These are phyloP conservation scores for Coprinopsis marcescibilis DNA, from an alignment of 768 basidiomycete genomes.

Conservation along the genomic window DNA sequence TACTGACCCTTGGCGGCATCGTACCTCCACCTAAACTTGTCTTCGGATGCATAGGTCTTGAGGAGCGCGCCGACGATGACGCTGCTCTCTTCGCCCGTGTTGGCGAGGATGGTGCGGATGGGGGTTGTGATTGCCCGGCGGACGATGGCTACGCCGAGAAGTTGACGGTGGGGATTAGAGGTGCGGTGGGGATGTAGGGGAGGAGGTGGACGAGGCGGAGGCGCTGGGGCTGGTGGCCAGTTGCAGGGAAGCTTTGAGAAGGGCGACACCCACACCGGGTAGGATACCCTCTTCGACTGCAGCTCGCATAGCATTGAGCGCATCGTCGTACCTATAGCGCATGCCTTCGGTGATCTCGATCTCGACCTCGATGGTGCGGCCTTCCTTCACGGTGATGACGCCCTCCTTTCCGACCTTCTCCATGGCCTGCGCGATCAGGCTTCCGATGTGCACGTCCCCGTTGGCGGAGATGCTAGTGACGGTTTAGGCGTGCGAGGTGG, in stretches of 20 bases:
- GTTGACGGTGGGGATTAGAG: conserved; percentile 75
- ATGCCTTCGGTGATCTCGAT: conserved; percentile 99
- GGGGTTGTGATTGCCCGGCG: conserved; percentile 83
- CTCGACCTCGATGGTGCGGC: conserved; percentile 95
- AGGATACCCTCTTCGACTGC: conserved; percentile 99
- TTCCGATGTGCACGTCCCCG: conserved; percentile 82
- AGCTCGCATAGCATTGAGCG: conserved; percentile 95
- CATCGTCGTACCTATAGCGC: conserved; percentile 97
- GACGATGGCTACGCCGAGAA: conserved; percentile 96
- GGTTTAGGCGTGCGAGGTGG: conserved; percentile 81
- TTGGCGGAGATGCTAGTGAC: conserved; percentile 93
- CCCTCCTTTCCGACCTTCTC: conserved; percentile 99
- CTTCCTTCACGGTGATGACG: conserved; percentile 99
- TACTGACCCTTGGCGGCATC: conserved; percentile 91
- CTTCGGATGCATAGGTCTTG: conserved; percentile 42
- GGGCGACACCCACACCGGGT: conserved; percentile 91
- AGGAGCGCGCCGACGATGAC: conserved; percentile 90
- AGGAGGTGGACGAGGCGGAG: conserved; percentile 40
- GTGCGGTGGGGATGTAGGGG: conserved; percentile 51
- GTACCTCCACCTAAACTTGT: conserved; percentile 85
- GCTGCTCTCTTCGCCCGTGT: conserved; percentile 90
- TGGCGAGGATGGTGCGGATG: conserved; percentile 81
- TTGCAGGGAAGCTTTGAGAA: conserved; percentile 77
- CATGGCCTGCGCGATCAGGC: conserved; percentile 97
- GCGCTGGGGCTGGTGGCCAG: conserved; percentile 54